Evolutionary conservation across 441 rosid genomes (phyloP), one percentile per base, ranked within the genome.

Genomic region (Dalechampia spathulata): DNA sequence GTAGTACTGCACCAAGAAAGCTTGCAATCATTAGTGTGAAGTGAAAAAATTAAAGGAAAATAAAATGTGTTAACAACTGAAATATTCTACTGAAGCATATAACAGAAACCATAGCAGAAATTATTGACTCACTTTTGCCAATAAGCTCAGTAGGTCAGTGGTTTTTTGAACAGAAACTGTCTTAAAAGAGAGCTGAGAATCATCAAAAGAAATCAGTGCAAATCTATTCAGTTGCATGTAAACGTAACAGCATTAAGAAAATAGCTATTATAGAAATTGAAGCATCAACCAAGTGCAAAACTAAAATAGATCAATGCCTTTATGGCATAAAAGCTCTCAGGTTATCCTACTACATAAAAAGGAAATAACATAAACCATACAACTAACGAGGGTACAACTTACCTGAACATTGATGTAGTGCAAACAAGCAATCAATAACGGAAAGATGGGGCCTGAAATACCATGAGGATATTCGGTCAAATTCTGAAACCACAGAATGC

Each of bases 401-500:
- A 93, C 97, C 96, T 87, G 90, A 65, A 85, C 78, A 56, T 83
- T 93, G 50, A 62, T 61, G 65, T 72, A 85, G 76, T 93, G 97
- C 76, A 93, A 73, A 69, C 65, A 60, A 56, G 91, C 87, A 64
- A 87, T 76, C 36, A 87, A 63, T 25, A 87, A 19, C 11, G 99
- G 97, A 67, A 93, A 83, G 58, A 87, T 74, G 66, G 77, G 66
- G 72, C 93, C 87, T 57, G 69, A 72, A 63, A 66, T 62, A 67
- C 89, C 83, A 43, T 63, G 79, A 52, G 95, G 78, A 32, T 65
- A 58, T 65, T 72, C 91, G 57, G 90, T 78, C 81, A 93, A 74
- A 75, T 89, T 78, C 66, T 85, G 83, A 78, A 93, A 93, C 97
- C 99, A 93, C 34, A 90, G 75, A 65, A 82, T 64, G 62, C 99